These are phyloP conservation scores for Sporothrix curviconia DNA, from an alignment of 2,329 filamentous ascomycete species.

Conservation along the genomic window DNA sequence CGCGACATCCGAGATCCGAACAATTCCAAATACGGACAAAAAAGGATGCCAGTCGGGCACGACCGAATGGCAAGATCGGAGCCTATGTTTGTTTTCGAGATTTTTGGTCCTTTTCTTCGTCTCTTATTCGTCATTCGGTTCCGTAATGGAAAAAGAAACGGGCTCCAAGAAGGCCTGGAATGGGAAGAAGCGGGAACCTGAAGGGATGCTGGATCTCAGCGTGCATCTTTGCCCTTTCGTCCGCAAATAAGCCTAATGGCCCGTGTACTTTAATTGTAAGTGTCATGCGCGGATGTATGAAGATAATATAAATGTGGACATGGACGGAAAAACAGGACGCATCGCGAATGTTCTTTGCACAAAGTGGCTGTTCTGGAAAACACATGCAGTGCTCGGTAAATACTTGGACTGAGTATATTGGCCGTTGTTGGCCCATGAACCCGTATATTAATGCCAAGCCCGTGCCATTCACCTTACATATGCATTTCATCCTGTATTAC, in stretches of 20 bases:
- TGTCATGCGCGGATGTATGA: not conserved
- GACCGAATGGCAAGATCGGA: too few relatives aligned
- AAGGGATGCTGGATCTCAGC: too few relatives aligned
- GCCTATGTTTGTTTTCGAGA: too few relatives aligned
- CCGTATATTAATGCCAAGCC: slow-evolving; percentile 1
- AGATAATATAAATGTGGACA: not conserved
- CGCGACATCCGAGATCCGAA: slow-evolving; percentile 13
- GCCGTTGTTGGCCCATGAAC: not conserved
- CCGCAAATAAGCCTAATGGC: not conserved
- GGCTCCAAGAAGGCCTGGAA: not conserved
- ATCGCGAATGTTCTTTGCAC: too few relatives aligned
- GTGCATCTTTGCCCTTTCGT: too few relatives aligned
- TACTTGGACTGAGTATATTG: not conserved
- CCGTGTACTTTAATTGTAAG: not conserved
- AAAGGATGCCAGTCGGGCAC: too few relatives aligned
- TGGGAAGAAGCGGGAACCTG: not conserved
- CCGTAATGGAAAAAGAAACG: not conserved
- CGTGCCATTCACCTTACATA: not conserved
- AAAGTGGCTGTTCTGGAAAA: not conserved
- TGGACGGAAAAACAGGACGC: not conserved
- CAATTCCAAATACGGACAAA: not conserved
- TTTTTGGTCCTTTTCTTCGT: too few relatives aligned
- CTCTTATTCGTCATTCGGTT: not conserved
- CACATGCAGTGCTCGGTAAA: not conserved
- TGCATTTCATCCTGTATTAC: too few relatives aligned